A percentile compares a stretch with the other conserved stretches of the same genome.
phyloP scores from a whole-genome alignment of 352 stramenopile species.

The Pythium brassicae region DNA sequence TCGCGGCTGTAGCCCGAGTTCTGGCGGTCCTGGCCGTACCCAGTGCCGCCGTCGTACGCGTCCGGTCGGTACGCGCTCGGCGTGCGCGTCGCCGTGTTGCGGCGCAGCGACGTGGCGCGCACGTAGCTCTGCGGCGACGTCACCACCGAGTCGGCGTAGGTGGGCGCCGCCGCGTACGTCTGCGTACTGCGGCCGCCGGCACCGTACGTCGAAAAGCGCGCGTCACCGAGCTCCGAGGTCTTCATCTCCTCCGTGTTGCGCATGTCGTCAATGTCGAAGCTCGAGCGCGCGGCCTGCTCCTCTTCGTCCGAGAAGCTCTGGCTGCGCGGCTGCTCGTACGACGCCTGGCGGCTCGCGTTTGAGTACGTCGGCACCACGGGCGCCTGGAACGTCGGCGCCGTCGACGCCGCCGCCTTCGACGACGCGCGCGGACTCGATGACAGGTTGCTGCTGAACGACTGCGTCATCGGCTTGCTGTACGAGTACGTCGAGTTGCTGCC shows the following conservation, averaged over 20 bases:
- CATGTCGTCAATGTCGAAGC: slow-evolving; percentile 84
- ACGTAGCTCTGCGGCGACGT: slow-evolving; percentile 79
- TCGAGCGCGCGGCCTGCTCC: slow-evolving; percentile 49
- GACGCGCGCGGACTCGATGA: slow-evolving; percentile 15
- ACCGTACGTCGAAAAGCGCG: slow-evolving; percentile 17
- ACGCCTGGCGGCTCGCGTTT: neutral
- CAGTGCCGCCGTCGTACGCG: slow-evolving; percentile 1
- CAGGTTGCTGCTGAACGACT: slow-evolving; percentile 16
- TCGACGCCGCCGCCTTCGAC: neutral
- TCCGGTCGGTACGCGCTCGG: slow-evolving; percentile 15
- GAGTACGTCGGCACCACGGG: slow-evolving; percentile 20
- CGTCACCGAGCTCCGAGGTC: slow-evolving; percentile 28
- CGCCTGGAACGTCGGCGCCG: slow-evolving; percentile 13
- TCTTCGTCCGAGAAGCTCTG: slow-evolving; percentile 22
- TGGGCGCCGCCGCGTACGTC: slow-evolving; percentile 14
- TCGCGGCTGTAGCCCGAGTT: slow-evolving; percentile 62
- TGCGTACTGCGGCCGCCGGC: slow-evolving; percentile 18
- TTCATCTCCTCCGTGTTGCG: slow-evolving; percentile 52
- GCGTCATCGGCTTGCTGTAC: slow-evolving; percentile 11
- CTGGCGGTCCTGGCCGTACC: slow-evolving; percentile 7
- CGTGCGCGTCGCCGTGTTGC: slow-evolving; percentile 25
- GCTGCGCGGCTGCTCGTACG: slow-evolving; percentile 23
- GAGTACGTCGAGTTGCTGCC: slow-evolving; percentile 11
- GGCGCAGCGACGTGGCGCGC: slow-evolving; percentile 59
- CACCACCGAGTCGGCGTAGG: slow-evolving; percentile 31